These are phyloP conservation scores for Alloteropsis angusta DNA, from an alignment of 202 grass and related monocot genomes.

Conservation along the genomic window DNA sequence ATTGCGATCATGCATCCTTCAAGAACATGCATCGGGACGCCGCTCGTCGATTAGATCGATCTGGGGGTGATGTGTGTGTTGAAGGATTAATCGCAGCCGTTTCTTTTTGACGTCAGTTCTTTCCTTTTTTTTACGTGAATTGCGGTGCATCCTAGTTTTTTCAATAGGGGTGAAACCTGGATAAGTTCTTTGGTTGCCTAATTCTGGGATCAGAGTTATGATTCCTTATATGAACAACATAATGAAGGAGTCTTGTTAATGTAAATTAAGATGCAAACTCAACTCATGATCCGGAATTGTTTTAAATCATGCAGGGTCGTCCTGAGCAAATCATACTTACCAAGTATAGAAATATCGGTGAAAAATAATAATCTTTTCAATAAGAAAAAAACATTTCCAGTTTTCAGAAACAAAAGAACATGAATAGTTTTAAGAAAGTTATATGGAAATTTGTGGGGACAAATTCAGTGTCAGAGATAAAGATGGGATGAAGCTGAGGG, in stretches of 20 bases:
- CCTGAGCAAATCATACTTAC: background rate
- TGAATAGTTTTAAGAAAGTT: background rate
- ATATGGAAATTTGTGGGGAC: background rate
- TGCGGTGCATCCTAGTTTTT: no score
- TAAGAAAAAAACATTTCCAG: background rate
- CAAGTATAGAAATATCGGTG: no score
- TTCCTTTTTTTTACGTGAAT: no score
- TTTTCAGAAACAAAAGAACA: background rate
- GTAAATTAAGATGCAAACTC: background rate
- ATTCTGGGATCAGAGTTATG: background rate
- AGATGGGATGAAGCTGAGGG: background rate
- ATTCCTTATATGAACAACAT: background rate
- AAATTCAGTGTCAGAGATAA: background rate
- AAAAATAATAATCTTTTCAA: background rate
- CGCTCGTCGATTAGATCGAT: background rate
- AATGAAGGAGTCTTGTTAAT: background rate
- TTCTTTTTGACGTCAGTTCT: background rate
- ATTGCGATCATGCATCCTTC: no score
- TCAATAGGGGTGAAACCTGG: no score
- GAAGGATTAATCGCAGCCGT: background rate
- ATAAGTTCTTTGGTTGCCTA: background rate
- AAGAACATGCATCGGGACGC: no score
- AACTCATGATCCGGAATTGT: background rate
- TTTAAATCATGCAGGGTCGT: background rate
- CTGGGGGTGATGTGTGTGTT: background rate